Evolutionary conservation across 495 filamentous ascomycete genomes (phyloP), one percentile per base, ranked within the genome.

Genomic region (Penicillium flavigenum): DNA sequence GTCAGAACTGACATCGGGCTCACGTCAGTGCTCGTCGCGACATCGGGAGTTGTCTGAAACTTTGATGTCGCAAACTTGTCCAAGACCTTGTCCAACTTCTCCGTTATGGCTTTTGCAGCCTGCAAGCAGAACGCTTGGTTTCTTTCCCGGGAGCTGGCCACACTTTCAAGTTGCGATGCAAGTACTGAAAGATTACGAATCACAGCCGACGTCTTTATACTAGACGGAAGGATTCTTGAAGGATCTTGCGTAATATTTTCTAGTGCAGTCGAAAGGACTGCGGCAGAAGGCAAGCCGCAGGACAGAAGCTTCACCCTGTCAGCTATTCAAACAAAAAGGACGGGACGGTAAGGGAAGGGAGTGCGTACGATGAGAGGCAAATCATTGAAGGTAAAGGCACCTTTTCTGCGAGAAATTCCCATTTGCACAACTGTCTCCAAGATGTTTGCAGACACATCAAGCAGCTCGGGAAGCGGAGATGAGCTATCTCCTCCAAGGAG

Each of bases 121-220:
- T 64, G 62, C 32, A 61, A 47, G 27, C 62, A 64, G 26, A 55
- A 64, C 0, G 22, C 50, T 61, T 61, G 58, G 47, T 64, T 64
- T 42, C 46, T 54, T 48, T 61, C 62, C 22, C 48, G 48, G n/a
- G 62, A 41, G 32, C 62, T 52, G 12, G 54, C 32, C 27, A 64
- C 54, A 36, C 44, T 59, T 47, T 59, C 63, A 24, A 65, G 59
- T 43, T 59, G 55, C 10, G 63, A 64, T 42, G 50, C 42, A 4
- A 64, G 51, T 0, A 64, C 58, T 19, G 62, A 61, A 14, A 64
- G 17, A 34, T 62, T 65, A 1, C 63, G 56, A 47, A 65, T 62
- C 9, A 65, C 5, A n/a, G 48, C 16, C 4, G 59, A 59, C 2
- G 56, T 41, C 34, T 62, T 65, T 14, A 65, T 50, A 16, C 49